Evolutionary conservation across 2,329 filamentous ascomycete genomes (phyloP).

Genomic region (Fusarium siculi): DNA sequence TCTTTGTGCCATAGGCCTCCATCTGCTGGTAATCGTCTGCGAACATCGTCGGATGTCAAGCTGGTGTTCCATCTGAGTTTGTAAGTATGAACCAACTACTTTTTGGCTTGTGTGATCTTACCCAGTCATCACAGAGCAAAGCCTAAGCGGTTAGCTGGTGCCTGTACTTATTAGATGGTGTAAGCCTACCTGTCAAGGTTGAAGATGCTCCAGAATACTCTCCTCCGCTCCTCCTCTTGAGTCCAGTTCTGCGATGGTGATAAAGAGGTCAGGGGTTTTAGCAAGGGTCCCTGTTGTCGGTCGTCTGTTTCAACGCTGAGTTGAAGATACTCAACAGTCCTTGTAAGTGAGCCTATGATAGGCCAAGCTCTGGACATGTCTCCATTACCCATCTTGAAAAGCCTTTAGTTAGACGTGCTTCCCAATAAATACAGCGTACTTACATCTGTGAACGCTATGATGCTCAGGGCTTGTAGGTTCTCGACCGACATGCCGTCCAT

Average conservation of each 20-base stretch:
- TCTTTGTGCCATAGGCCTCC: conserved; percentile 54
- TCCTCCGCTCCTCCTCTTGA: conserved; percentile 46
- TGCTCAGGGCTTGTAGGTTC: conserved; percentile 38
- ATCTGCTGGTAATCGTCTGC: conserved; percentile 49
- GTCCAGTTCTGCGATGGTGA: conserved; percentile 45
- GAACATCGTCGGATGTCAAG: conserved; percentile 47
- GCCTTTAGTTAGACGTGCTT: rapidly evolving
- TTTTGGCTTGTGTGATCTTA: neutral
- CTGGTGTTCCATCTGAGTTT: conserved; percentile 47
- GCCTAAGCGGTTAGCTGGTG: neutral
- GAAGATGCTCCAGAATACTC: conserved; percentile 50
- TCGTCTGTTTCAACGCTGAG: conserved; percentile 43
- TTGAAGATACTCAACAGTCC: conserved; percentile 47
- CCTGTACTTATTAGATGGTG: rapidly evolving
- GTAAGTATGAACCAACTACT: neutral
- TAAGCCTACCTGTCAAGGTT: conserved; percentile 43
- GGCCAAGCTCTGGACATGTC: conserved; percentile 44
- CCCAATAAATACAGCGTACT: neutral
- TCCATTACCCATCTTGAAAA: conserved; percentile 44
- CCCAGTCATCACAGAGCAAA: conserved; percentile 36
- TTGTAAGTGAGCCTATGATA: conserved; percentile 45
- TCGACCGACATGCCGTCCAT: conserved; percentile 40
- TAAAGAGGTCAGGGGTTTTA: conserved; percentile 5
- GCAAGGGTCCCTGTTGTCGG: conserved; percentile 5
- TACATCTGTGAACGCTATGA: conserved; percentile 38